Conservation (phyloP, 2,329 filamentous ascomycete species). For the Helotiales sp. region DNA sequence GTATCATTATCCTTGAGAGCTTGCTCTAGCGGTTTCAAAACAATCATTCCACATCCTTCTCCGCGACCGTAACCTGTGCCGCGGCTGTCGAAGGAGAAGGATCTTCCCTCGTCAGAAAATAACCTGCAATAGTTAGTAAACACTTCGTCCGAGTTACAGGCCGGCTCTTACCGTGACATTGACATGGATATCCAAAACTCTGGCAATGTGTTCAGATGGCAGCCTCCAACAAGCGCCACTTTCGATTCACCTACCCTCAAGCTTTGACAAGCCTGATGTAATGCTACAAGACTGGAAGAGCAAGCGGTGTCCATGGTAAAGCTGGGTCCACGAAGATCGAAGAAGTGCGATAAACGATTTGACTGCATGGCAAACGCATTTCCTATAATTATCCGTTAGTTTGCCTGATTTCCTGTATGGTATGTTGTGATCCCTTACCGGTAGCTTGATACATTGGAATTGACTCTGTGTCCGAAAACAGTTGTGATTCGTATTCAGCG, state of each 20-base stretch:
- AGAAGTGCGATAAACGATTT: constrained; percentile 61
- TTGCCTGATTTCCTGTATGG: no score
- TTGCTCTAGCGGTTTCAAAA: constrained; percentile 61
- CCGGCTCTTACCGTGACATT: constrained; percentile 34
- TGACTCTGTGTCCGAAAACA: constrained; percentile 51
- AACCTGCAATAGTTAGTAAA: constrained; percentile 53
- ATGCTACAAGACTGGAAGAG: constrained; percentile 58
- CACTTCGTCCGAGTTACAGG: background rate
- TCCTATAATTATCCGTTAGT: constrained; percentile 20
- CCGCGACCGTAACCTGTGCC: constrained; percentile 70
- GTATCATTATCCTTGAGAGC: constrained; percentile 50
- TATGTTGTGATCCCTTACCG: constrained; percentile 40
- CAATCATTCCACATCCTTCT: constrained; percentile 63
- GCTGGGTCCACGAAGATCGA: constrained; percentile 60
- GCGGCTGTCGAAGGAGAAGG: constrained; percentile 55
- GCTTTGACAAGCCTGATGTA: constrained; percentile 60
- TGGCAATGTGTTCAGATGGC: constrained; percentile 40
- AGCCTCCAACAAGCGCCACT: constrained; percentile 48
- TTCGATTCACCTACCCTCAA: constrained; percentile 52
- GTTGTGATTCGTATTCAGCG: constrained; percentile 25
- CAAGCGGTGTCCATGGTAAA: constrained; percentile 60
- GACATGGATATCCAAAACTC: constrained; percentile 38
- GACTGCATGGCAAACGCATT: constrained; percentile 50
- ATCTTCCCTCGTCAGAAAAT: constrained; percentile 38
- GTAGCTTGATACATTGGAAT: constrained; percentile 58